phyloP scores from a whole-genome alignment of 148 eudicot genomes.

The Amaranthus cruentus region DNA sequence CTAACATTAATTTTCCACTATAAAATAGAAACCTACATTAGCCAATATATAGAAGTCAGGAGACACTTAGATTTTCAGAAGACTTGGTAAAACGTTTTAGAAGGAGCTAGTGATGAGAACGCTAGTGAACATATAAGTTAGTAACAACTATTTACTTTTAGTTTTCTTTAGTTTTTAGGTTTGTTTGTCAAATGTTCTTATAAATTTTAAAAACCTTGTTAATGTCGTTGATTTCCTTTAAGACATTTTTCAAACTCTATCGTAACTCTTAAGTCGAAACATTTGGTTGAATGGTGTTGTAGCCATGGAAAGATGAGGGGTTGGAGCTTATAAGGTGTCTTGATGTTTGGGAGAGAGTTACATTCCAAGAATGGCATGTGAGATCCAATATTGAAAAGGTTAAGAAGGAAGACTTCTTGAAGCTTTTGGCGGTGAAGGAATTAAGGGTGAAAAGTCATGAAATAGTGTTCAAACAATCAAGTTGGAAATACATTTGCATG shows the following conservation, averaged over 20 bases:
- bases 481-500: too few species aligned
- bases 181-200: background rate
- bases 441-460: background rate
- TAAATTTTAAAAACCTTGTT: background rate
- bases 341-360: background rate
- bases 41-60: too few species aligned
- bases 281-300: background rate
- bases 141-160: too few species aligned
- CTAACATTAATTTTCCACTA: too few species aligned
- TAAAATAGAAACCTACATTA: too few species aligned
- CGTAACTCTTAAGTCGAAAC: background rate
- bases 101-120: background rate
- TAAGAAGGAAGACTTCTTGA: background rate
- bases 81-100: background rate
- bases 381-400: background rate
- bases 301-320: background rate
- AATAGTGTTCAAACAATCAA: too few species aligned
- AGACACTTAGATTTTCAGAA: background rate
- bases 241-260: background rate
- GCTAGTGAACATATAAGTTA: background rate
- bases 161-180: too few species aligned
- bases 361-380: background rate
- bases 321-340: background rate
- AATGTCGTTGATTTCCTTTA: background rate
- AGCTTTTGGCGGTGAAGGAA: background rate